Percentiles rank a stretch among this genome's conserved stretches.
phyloP scores from a whole-genome alignment of 768 basidiomycete species.

The Leccinum barrowsii region DNA sequence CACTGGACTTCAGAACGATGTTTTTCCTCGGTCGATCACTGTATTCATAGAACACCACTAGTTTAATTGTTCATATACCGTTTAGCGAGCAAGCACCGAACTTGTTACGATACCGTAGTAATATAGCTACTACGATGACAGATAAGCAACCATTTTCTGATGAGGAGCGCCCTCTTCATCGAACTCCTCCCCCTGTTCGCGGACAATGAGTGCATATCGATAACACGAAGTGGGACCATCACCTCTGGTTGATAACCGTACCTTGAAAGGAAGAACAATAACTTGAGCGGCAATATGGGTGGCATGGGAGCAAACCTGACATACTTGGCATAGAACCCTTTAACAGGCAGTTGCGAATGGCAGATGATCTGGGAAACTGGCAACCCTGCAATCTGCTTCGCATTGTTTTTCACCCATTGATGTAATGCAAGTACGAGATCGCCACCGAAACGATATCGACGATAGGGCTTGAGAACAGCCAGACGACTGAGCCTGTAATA shows the following conservation, averaged over 20 bases:
- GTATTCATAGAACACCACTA: conserved; percentile 40
- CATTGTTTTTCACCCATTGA: conserved; percentile 49
- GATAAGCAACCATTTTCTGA: conserved; percentile 70
- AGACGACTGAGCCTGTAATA: conserved; percentile 76
- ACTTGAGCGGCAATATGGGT: conserved; percentile 10
- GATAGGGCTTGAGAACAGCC: conserved; percentile 63
- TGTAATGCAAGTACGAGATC: conserved; percentile 63
- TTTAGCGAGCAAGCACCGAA: conserved; percentile 20
- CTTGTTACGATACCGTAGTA: conserved; percentile 21
- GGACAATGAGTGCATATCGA: conserved; percentile 25
- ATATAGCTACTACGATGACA: conserved; percentile 41
- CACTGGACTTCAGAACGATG: conserved; percentile 31
- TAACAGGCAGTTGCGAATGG: conserved; percentile 70
- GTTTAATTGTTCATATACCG: conserved; percentile 34
- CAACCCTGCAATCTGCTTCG: conserved; percentile 17
- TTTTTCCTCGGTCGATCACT: conserved; percentile 32
- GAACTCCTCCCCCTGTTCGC: conserved; percentile 61
- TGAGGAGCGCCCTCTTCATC: conserved; percentile 84
- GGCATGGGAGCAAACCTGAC: conserved; percentile 12
- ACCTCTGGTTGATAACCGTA: conserved; percentile 69
- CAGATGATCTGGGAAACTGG: conserved; percentile 43
- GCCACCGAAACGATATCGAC: conserved; percentile 60
- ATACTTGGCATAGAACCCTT: conserved; percentile 75
- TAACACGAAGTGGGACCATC: conserved; percentile 25
- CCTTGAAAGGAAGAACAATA: conserved; percentile 37